Conservation (phyloP, 1,284 basidiomycete species). For the Trichosporon inkin region DNA sequence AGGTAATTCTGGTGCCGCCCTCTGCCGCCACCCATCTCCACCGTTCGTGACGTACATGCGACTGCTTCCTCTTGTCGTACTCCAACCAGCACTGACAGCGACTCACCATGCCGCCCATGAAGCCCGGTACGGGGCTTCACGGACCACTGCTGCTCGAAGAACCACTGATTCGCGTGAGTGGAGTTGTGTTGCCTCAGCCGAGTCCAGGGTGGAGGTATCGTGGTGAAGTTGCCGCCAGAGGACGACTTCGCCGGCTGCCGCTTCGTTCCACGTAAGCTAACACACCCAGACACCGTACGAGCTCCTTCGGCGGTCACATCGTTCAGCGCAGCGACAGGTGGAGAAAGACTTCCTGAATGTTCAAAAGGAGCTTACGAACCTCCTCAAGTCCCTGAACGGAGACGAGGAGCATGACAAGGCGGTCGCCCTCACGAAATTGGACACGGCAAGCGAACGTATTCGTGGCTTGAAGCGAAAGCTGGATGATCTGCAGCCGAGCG, state of each 20-base stretch:
- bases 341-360: constrained; percentile 47
- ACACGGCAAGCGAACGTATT: constrained; percentile 37
- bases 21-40: constrained; percentile 2
- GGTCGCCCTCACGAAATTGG: constrained; percentile 31
- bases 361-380: constrained; percentile 23
- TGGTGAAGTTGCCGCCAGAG: neutral
- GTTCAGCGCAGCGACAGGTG: constrained; percentile 49
- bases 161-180: constrained; percentile 42
- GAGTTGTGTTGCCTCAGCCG: neutral
- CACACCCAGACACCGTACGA: constrained; percentile 48
- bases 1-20: neutral
- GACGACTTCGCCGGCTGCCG: neutral
- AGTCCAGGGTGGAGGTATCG: neutral
- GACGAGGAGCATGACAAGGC: constrained; percentile 22
- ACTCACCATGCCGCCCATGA: constrained; percentile 15
- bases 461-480: constrained; percentile 51
- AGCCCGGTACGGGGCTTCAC: constrained; percentile 22
- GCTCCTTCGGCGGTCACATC: constrained; percentile 47
- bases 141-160: constrained; percentile 42
- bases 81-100: neutral
- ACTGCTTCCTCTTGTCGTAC: neutral
- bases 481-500: constrained; percentile 21
- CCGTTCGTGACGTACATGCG: neutral
- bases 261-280: constrained; percentile 8
- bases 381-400: constrained; percentile 26